A percentile compares a stretch with the other conserved stretches of the same genome.
Conservation (phyloP, 257 asterid species). For the Penstemon eatonii region DNA sequence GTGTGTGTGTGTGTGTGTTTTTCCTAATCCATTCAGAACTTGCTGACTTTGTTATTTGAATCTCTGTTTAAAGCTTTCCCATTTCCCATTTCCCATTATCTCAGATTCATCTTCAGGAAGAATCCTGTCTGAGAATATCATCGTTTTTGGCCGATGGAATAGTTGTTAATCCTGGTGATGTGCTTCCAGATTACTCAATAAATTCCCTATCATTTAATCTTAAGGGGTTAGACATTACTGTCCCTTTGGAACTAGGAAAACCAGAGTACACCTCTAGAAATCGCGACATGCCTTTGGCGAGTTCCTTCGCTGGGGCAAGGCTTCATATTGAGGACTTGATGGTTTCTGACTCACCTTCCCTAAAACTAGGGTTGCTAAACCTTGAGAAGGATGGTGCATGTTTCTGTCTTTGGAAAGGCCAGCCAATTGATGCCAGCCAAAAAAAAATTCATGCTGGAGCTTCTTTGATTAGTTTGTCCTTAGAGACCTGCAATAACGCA, state of each 20-base stretch:
- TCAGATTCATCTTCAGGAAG: constrained; percentile 98
- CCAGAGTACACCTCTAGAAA: constrained; percentile 38
- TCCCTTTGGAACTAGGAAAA: constrained; percentile 61
- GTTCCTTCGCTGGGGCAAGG: constrained; percentile 84
- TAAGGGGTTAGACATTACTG: constrained; percentile 70
- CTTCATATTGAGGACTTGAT: constrained; percentile 75
- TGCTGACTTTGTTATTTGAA: not conserved
- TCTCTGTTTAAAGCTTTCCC: constrained; percentile 24
- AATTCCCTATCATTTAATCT: constrained; percentile 58
- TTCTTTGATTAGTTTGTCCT: constrained; percentile 69
- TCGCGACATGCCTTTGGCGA: constrained; percentile 38
- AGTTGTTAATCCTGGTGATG: constrained; percentile 63
- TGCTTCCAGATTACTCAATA: constrained; percentile 71
- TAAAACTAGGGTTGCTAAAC: constrained; percentile 60
- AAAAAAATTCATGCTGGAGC: constrained; percentile 71
- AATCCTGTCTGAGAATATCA: constrained; percentile 87
- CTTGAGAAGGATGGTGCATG: constrained; percentile 94
- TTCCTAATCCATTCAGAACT: not conserved
- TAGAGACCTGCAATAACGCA: constrained; percentile 54
- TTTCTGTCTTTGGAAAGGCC: constrained; percentile 91
- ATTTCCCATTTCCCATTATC: constrained; percentile 28
- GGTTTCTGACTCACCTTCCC: constrained; percentile 79
- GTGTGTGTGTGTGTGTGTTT: not conserved
- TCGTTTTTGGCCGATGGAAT: constrained; percentile 95
- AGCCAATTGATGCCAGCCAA: constrained; percentile 95